phyloP scores from a whole-genome alignment of 352 stramenopile species.

The Lagenidium sp. region DNA sequence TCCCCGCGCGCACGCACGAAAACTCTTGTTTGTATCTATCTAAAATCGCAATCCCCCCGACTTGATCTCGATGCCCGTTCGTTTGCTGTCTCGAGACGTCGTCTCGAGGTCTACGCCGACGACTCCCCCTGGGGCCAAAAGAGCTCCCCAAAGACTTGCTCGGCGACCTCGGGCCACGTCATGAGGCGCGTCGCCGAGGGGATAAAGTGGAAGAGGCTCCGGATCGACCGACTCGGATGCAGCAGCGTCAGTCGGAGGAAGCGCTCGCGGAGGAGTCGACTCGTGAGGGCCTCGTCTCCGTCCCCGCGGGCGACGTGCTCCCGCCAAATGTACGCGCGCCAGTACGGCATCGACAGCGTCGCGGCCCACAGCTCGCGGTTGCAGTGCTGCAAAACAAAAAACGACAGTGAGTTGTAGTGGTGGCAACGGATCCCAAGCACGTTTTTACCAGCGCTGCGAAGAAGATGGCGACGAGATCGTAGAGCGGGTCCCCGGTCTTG shows the following conservation, averaged over 20 bases:
- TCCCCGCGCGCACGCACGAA: no score
- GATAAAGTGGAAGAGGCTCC: constrained; percentile 65
- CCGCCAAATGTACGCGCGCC: constrained; percentile 54
- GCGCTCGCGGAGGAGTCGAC: constrained; percentile 35
- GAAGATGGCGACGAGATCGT: constrained; percentile 77
- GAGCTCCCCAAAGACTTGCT: constrained; percentile 49
- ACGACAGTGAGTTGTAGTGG: constrained; percentile 6
- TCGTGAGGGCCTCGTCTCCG: constrained; percentile 3
- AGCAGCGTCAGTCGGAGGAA: constrained; percentile 70
- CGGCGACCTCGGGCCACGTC: constrained; percentile 58
- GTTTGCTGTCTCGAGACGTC: no score
- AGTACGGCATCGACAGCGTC: constrained; percentile 54
- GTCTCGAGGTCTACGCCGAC: no score
- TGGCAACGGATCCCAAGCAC: no score
- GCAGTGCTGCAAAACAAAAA: constrained; percentile 39
- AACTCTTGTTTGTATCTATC: background rate
- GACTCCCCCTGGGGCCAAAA: constrained; percentile 20
- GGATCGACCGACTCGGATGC: constrained; percentile 66
- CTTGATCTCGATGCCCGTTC: no score
- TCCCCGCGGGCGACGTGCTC: constrained; percentile 22
- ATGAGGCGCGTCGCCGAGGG: constrained; percentile 21
- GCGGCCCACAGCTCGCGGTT: constrained; percentile 49
- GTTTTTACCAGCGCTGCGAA: constrained; percentile 72
- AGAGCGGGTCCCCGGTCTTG: constrained; percentile 81
- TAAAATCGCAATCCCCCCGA: background rate